phyloP scores from a whole-genome alignment of 208 protist genomes.

The Trichomonas tenax region DNA sequence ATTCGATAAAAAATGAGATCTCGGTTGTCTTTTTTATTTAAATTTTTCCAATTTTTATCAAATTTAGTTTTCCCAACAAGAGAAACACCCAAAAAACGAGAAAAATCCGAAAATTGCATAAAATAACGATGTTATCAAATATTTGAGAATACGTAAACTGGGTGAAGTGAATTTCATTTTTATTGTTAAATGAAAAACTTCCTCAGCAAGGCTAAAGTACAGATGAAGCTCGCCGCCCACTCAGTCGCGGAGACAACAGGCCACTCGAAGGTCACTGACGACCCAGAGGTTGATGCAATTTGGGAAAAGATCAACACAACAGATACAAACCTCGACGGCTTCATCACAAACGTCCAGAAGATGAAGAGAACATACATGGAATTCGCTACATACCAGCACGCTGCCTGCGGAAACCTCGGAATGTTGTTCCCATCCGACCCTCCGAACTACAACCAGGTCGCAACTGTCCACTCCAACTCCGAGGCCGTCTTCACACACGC shows the following conservation, averaged over 20 bases:
- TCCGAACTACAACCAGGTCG: neutral
- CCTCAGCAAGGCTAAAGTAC: neutral
- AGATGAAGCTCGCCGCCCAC: neutral
- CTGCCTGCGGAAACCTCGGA: neutral
- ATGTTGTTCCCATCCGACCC: neutral
- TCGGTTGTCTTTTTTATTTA: too few species aligned
- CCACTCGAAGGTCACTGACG: neutral
- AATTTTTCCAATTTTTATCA: too few species aligned
- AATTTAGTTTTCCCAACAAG: too few species aligned
- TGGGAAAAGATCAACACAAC: neutral
- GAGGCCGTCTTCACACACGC: neutral
- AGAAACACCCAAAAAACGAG: too few species aligned
- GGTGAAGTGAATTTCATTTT: neutral
- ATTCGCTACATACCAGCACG: neutral
- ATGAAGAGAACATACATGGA: neutral
- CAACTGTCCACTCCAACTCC: neutral
- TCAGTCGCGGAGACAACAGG: neutral
- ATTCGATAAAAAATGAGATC: too few species aligned
- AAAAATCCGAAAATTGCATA: too few species aligned
- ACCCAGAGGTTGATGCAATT: neutral
- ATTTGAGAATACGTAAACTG: too few species aligned
- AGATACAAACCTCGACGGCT: neutral
- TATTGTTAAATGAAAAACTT: neutral
- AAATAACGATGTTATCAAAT: too few species aligned
- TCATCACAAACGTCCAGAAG: neutral